Percentiles rank a stretch among this genome's conserved stretches.
These are phyloP conservation scores for Neurospora pannonica DNA, from an alignment of 495 filamentous ascomycete genomes.

Conservation along the genomic window DNA sequence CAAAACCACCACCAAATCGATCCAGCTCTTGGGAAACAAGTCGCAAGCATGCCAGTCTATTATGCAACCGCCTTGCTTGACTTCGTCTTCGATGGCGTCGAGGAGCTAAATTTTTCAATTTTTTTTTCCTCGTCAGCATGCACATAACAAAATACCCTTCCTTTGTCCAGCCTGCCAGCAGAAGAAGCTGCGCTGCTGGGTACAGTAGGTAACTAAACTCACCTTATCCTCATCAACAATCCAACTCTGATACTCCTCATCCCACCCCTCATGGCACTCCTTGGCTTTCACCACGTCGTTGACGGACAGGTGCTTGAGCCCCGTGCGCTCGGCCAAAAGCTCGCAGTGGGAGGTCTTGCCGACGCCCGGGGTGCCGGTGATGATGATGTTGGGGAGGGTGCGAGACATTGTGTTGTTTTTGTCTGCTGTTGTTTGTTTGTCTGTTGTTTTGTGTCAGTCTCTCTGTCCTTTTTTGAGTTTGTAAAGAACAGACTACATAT, in stretches of 20 bases:
- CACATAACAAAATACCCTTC: no score
- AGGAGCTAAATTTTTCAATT: no score
- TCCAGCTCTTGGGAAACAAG: slow-evolving; percentile 85
- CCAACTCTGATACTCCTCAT: slow-evolving; percentile 77
- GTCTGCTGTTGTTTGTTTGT: slow-evolving; percentile 1
- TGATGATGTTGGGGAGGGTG: slow-evolving; percentile 74
- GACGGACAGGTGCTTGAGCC: slow-evolving; percentile 72
- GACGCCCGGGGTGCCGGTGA: slow-evolving; percentile 91
- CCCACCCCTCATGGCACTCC: slow-evolving; percentile 72
- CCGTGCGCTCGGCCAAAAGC: slow-evolving; percentile 53
- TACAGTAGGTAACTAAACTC: no score
- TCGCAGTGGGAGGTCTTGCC: slow-evolving; percentile 90
- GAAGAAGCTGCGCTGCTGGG: no score
- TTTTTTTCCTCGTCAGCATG: background rate
- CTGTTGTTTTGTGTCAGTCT: background rate
- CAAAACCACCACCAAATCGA: slow-evolving; percentile 91
- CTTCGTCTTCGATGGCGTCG: slow-evolving; percentile 78
- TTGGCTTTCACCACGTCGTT: slow-evolving; percentile 84
- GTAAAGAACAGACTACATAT: background rate
- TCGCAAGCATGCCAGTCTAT: slow-evolving; percentile 99
- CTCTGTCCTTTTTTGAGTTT: no score
- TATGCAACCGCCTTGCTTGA: slow-evolving; percentile 72
- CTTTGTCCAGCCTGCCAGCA: no score
- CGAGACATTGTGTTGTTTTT: slow-evolving; percentile 35
- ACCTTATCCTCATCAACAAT: slow-evolving; percentile 97